Percentiles rank a stretch among this genome's conserved stretches.
Evolutionary conservation across 208 protist genomes (phyloP).

Genomic region (Acanthamoeba triangularis): DNA sequence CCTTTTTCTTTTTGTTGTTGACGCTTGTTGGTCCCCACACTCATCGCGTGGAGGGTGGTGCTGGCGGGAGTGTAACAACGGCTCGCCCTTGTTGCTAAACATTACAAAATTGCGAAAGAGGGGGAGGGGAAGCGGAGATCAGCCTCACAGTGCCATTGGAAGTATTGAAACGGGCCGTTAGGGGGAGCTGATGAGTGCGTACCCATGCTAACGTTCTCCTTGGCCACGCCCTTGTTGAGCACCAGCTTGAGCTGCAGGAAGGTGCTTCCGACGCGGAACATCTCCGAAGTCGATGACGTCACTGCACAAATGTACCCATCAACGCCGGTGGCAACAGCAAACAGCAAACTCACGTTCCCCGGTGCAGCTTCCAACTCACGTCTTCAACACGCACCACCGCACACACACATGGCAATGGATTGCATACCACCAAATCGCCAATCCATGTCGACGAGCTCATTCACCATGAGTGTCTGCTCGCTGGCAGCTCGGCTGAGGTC

Average conservation of each 20-base stretch:
- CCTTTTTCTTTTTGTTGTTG: too few relatives aligned
- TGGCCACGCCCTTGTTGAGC: slow-evolving; percentile 83
- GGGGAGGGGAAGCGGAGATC: too few relatives aligned
- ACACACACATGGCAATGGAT: background rate
- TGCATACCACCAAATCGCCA: slow-evolving; percentile 89
- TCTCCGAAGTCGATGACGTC: slow-evolving; percentile 76
- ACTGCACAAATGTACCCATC: slow-evolving; percentile 59
- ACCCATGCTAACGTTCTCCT: slow-evolving; percentile 87
- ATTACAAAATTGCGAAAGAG: too few relatives aligned
- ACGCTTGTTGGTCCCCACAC: too few relatives aligned
- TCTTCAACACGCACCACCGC: background rate
- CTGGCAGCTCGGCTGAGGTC: slow-evolving; percentile 81
- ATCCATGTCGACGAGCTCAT: slow-evolving; percentile 90
- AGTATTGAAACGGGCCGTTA: too few relatives aligned
- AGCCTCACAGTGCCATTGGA: too few relatives aligned
- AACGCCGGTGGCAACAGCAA: too few relatives aligned
- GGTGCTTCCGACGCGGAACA: slow-evolving; percentile 80
- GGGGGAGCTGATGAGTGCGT: background rate
- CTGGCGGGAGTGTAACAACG: slow-evolving; percentile 89
- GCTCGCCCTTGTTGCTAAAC: too few relatives aligned
- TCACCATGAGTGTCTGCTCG: slow-evolving; percentile 85
- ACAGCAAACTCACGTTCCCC: too few relatives aligned
- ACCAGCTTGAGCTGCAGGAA: slow-evolving; percentile 90
- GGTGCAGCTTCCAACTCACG: too few relatives aligned
- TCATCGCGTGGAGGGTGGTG: slow-evolving; percentile 90